A percentile compares a stretch with the other conserved stretches of the same genome.
These are phyloP conservation scores for Colletotrichum viniferum DNA, from an alignment of 2,329 filamentous ascomycete genomes.

Conservation along the genomic window DNA sequence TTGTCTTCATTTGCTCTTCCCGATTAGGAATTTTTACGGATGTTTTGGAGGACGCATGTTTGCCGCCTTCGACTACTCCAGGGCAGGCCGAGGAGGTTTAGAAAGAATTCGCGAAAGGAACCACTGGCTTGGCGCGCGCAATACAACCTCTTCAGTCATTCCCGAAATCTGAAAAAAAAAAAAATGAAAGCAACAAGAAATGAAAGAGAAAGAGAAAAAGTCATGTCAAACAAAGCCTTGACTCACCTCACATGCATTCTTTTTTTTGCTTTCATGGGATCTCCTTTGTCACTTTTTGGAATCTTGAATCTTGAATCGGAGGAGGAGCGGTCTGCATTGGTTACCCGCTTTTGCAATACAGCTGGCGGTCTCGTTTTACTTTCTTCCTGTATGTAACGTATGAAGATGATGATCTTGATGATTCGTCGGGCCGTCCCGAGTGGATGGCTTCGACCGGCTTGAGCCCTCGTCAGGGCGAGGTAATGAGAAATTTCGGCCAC, in stretches of 20 bases:
- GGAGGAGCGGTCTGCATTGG: constrained; percentile 18
- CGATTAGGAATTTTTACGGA: constrained; percentile 1
- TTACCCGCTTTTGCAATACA: constrained; percentile 25
- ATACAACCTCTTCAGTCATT: background rate
- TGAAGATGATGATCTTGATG: constrained; percentile 24
- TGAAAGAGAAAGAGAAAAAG: background rate
- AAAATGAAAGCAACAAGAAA: background rate
- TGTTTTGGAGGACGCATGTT: constrained; percentile 13
- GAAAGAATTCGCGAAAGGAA: background rate
- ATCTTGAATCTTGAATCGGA: background rate
- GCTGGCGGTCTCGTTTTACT: constrained; percentile 13
- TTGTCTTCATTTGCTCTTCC: background rate
- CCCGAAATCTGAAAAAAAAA: background rate
- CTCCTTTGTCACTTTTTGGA: constrained; percentile 12
- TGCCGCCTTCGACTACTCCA: constrained; percentile 12
- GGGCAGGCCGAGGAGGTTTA: constrained; percentile 14
- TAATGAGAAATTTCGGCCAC: constrained; percentile 43
- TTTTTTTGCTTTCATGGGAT: background rate
- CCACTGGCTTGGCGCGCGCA: background rate
- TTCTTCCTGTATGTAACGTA: background rate
- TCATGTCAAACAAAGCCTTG: constrained; percentile 11
- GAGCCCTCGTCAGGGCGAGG: constrained; percentile 37
- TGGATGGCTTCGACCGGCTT: constrained; percentile 28
- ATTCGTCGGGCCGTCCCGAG: constrained; percentile 28
- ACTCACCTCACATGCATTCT: constrained; percentile 31